Base-by-base conservation (phyloP, 345 rosid species). In the Eucalyptus regnans region DNA sequence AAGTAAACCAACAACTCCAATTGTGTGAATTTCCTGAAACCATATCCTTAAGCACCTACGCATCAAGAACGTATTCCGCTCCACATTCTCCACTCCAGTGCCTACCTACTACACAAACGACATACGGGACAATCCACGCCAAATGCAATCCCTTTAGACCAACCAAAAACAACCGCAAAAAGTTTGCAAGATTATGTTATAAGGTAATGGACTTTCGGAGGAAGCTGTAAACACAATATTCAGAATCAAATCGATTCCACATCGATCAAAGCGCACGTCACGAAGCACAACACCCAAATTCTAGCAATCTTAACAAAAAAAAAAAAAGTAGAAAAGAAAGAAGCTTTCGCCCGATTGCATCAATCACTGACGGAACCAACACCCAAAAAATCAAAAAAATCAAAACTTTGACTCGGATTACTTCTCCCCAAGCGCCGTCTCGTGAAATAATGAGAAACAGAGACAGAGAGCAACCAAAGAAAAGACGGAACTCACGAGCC, bases 401-500 rank as follows among this genome's bases (percentile, higher is more conserved):
- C 15, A 4, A 76, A 76, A 76, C 6, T 76, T 41, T 25, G 48
- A 41, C 29, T 41, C 29, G 29, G 15, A 41, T 76, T 3, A 76
- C 48, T 76, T 41, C 84, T 76, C 27, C 23, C 48, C 41, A 76
- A 43, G 84, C 84, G 48, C 46, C 12, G 37, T 25, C 41, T 15
- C 33, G 56, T 27, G 20, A n/a, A 20, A 49, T 85, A 49, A 85
- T 9, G 56, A 85, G 87, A 85, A 4, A 49, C 50, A 14, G 6
- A 15, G 51, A 49, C 49, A 18, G 43, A 87, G 31, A 23, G 31
- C 43, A 87, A 87, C 27, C 50, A 7, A 68, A 62, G 29, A 60
- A 23, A 46, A 87, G 18, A 25, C 7, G 29, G 41, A 46, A 80
- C 91, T 92, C 91, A 94, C 96, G 88, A 80, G 95, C 84, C 43